Conservation (phyloP, 2,329 filamentous ascomycete species). For the Hypoxylon sp. region DNA sequence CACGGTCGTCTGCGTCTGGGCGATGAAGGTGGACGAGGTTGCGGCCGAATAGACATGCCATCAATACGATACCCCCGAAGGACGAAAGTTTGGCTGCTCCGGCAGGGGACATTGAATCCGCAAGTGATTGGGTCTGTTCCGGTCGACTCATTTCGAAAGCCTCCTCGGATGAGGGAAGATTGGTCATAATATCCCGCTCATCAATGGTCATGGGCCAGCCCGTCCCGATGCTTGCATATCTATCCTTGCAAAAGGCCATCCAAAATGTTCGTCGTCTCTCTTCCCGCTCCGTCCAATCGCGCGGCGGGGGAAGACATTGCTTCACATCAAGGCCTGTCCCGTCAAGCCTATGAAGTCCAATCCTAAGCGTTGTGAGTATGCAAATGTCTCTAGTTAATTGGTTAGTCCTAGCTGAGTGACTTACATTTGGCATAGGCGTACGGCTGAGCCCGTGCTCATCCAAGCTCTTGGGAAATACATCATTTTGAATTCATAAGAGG, state of each 20-base stretch:
- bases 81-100: conserved; percentile 82
- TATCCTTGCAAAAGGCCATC: conserved; percentile 91
- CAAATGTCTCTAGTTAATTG: conserved; percentile 56
- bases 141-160: conserved; percentile 85
- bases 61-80: conserved; percentile 83
- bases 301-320: conserved; percentile 86
- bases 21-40: conserved; percentile 94
- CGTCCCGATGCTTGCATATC: conserved; percentile 95
- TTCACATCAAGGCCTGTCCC: conserved; percentile 89
- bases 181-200: conserved; percentile 90
- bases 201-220: conserved; percentile 97
- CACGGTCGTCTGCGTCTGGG: conserved; percentile 83
- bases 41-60: conserved; percentile 91
- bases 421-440: conserved; percentile 87
- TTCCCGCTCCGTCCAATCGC: conserved; percentile 94
- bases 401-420: conserved; percentile 46
- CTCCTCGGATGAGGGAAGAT: conserved; percentile 86
- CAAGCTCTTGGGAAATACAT: conserved; percentile 98
- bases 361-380: conserved; percentile 75
- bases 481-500: conserved; percentile 93
- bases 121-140: conserved; percentile 78
- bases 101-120: conserved; percentile 77
- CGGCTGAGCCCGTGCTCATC: conserved; percentile 88
- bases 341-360: conserved; percentile 90
- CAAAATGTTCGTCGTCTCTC: conserved; percentile 94